A percentile compares a stretch with the other conserved stretches of the same genome.
These are phyloP conservation scores for Furcasterigmium sp. DNA, from an alignment of 2,329 filamentous ascomycete genomes.

Conservation along the genomic window DNA sequence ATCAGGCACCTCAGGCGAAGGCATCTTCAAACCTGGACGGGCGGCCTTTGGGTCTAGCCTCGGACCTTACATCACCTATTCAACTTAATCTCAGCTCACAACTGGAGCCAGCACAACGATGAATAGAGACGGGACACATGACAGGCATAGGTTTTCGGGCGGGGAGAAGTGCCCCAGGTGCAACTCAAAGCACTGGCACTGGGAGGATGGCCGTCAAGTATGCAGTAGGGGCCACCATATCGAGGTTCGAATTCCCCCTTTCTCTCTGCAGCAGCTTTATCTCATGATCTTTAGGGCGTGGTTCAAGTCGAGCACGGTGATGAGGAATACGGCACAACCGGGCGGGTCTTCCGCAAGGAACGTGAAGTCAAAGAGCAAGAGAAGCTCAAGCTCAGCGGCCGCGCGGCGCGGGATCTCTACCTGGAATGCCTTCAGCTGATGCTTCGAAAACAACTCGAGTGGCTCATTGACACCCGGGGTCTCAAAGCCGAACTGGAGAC, in stretches of 20 bases:
- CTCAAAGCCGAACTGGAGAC: conserved; percentile 71
- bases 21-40: too few relatives aligned
- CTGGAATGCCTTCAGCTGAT: conserved; percentile 81
- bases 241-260: conserved; percentile 44
- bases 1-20: too few relatives aligned
- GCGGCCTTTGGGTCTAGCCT: too few relatives aligned
- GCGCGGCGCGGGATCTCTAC: conserved; percentile 70
- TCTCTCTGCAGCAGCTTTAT: background rate
- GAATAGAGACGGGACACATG: conserved; percentile 29
- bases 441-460: conserved; percentile 73
- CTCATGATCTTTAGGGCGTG: conserved; percentile 34
- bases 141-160: conserved; percentile 44
- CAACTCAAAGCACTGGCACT: conserved; percentile 65
- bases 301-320: conserved; percentile 55
- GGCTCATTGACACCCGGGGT: conserved; percentile 61
- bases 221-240: conserved; percentile 78
- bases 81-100: too few relatives aligned
- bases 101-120: too few relatives aligned
- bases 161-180: conserved; percentile 59
- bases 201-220: conserved; percentile 71
- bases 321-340: conserved; percentile 61
- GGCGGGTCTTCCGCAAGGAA: conserved; percentile 49
- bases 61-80: too few relatives aligned
- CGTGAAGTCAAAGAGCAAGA: conserved; percentile 51
- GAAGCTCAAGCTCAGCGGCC: conserved; percentile 55